These are phyloP conservation scores for Claviceps arundinis DNA, from an alignment of 2,329 filamentous ascomycete genomes.

Conservation along the genomic window DNA sequence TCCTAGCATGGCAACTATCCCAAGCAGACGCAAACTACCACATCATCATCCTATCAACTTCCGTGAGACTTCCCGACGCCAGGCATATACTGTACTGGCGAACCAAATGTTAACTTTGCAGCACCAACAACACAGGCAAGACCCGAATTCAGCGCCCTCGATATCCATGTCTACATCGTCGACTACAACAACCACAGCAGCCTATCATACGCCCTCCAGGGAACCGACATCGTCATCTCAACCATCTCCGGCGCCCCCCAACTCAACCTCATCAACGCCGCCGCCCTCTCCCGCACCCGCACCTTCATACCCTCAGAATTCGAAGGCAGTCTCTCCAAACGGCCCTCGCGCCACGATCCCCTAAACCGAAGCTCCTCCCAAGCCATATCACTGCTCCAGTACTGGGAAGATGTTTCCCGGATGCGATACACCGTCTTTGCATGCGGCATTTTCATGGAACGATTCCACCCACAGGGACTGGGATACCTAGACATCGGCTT, in stretches of 20 bases:
- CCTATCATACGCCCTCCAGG: constrained; percentile 53
- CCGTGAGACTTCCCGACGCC: constrained; percentile 11
- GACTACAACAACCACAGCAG: constrained; percentile 47
- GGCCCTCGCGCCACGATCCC: constrained; percentile 38
- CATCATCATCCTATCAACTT: constrained; percentile 56
- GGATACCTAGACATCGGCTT: constrained; percentile 39
- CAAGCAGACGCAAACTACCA: constrained; percentile 46
- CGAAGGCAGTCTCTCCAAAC: constrained; percentile 46
- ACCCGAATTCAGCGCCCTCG: constrained; percentile 37
- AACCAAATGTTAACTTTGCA: constrained; percentile 10
- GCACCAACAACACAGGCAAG: constrained; percentile 28
- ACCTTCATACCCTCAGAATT: constrained; percentile 67
- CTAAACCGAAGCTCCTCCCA: constrained; percentile 46
- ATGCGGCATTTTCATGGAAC: constrained; percentile 64
- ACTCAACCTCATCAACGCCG: constrained; percentile 59
- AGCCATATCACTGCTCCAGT: constrained; percentile 42
- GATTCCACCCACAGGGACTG: constrained; percentile 57
- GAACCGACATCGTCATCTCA: constrained; percentile 62
- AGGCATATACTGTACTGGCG: background rate
- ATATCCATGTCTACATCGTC: constrained; percentile 55
- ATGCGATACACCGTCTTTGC: constrained; percentile 60
- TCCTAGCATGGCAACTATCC: constrained; percentile 41
- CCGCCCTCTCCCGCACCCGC: constrained; percentile 48
- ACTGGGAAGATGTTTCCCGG: constrained; percentile 34
- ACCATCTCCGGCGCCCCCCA: constrained; percentile 56